These are phyloP conservation scores for Corymbia citriodora DNA, from an alignment of 441 rosid species.

Conservation along the genomic window DNA sequence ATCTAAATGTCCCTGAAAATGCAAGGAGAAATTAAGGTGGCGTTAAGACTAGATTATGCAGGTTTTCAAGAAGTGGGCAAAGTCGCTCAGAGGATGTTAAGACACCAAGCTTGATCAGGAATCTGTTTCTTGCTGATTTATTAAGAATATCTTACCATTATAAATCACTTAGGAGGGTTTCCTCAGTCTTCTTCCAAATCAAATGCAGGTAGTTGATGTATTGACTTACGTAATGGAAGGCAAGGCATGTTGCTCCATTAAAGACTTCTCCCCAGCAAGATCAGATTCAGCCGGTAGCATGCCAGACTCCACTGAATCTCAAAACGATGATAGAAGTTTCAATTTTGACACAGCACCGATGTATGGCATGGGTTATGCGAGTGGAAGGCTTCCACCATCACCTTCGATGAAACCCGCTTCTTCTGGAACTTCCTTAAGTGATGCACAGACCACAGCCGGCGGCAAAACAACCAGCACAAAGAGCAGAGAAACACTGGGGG, in stretches of 20 bases:
- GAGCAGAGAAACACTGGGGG: background rate
- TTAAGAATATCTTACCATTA: background rate
- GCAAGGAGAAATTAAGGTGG: background rate
- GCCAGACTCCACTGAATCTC: conserved; percentile 22
- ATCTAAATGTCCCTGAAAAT: background rate
- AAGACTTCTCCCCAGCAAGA: conserved; percentile 29
- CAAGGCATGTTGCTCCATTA: conserved; percentile 7
- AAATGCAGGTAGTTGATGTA: conserved; percentile 41
- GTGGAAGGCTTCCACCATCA: conserved; percentile 5
- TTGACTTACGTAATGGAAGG: conserved; percentile 31
- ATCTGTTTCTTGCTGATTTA: background rate
- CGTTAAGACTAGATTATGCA: background rate
- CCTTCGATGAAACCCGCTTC: conserved; percentile 10
- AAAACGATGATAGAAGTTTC: conserved; percentile 15
- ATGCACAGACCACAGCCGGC: background rate
- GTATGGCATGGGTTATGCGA: conserved; percentile 1
- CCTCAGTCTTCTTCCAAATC: background rate
- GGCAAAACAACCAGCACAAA: background rate
- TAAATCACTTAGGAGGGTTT: background rate
- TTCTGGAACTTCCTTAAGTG: background rate
- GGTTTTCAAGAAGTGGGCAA: background rate
- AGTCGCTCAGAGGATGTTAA: background rate
- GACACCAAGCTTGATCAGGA: background rate
- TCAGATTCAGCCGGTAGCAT: conserved; percentile 28
- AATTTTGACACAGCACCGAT: conserved; percentile 3